These are phyloP conservation scores for Marchantia polymorpha DNA, from an alignment of 225 moss, liverwort and hornwort species.

Conservation along the genomic window DNA sequence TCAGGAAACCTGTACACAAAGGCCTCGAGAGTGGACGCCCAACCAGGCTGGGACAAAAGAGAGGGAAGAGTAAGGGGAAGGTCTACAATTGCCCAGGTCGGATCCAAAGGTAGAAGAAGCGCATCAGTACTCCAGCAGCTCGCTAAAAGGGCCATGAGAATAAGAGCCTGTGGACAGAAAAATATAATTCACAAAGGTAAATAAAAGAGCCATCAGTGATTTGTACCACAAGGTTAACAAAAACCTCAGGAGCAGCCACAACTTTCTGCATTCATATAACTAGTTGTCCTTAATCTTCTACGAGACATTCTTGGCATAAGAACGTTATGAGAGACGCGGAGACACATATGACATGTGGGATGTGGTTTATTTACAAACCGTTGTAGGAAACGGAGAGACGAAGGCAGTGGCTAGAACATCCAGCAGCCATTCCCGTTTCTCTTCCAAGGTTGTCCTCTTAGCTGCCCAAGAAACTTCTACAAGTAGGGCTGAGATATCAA, in stretches of 20 bases:
- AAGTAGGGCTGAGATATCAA: slow-evolving; percentile 29
- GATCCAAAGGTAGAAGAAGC: slow-evolving; percentile 34
- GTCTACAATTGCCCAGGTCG: slow-evolving; percentile 33
- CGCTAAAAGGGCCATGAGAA: slow-evolving; percentile 39
- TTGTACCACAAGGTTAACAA: neutral
- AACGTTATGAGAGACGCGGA: neutral
- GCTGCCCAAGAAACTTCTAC: slow-evolving; percentile 37
- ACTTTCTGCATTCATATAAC: neutral
- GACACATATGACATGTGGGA: neutral
- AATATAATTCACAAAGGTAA: neutral
- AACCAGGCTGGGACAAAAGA: slow-evolving; percentile 34
- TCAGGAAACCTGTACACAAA: slow-evolving; percentile 29
- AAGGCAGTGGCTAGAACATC: slow-evolving; percentile 37
- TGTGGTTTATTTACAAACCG: slow-evolving; percentile 15
- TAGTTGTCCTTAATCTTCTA: neutral
- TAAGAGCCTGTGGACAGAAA: slow-evolving; percentile 28
- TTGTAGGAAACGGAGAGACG: slow-evolving; percentile 35
- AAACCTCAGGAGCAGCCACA: neutral
- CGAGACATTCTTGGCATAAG: neutral
- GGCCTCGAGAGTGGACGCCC: slow-evolving; percentile 30
- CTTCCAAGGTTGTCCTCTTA: slow-evolving; percentile 27
- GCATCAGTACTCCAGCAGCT: slow-evolving; percentile 36
- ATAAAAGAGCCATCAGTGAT: neutral
- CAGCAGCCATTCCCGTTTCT: slow-evolving; percentile 42
- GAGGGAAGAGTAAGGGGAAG: slow-evolving; percentile 41